Evolutionary conservation across 441 rosid genomes (phyloP), one percentile per base, ranked within the genome.

Genomic region (Syzygium malaccense): DNA sequence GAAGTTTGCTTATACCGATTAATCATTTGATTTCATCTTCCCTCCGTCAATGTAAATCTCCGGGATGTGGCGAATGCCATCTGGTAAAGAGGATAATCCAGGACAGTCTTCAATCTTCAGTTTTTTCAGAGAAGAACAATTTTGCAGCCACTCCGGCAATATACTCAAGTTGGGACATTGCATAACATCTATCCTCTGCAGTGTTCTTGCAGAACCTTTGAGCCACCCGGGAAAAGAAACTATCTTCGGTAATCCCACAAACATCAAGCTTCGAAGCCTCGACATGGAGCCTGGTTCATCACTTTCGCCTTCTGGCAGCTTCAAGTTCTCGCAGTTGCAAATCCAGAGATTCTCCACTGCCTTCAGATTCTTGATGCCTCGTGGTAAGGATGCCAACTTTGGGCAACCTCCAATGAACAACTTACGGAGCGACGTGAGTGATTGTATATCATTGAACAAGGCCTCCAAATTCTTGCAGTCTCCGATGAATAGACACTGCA

Each of bases 361-460:
- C 14, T 53, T 53, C 51, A 87, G 25, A 25, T 68, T 23, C 57
- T 66, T 87, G 51, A 87, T 87, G 48, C 83, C 88, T 12, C 19
- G 80, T 30, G 85, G 88, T 33, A 87, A 71, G 56, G 56, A 87
- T 17, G 84, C 53, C 57, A 87, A 25, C 71, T 66, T 66, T 9
- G 84, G 88, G 68, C 88, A 87, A 48, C 88, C n/a, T 87, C 88
- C 88, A 48, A 66, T 66, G 88, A 66, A 87, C 84, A 87, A 54
- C 41, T 64, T 87, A 49, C 56, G 85, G 58, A 87, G 88, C 28
- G 32, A 87, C 58, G 8, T 51, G 26, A 87, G 56, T 14, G 48
- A 87, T 37, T 53, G 57, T 15, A 87, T 66, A 37, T 66, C 64
- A 37, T 57, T 71, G 33, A 45, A 75, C 83, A 75, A 75, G 51